Base-by-base conservation (phyloP, 2,329 filamentous ascomycete species). In the Fusarium udum region DNA sequence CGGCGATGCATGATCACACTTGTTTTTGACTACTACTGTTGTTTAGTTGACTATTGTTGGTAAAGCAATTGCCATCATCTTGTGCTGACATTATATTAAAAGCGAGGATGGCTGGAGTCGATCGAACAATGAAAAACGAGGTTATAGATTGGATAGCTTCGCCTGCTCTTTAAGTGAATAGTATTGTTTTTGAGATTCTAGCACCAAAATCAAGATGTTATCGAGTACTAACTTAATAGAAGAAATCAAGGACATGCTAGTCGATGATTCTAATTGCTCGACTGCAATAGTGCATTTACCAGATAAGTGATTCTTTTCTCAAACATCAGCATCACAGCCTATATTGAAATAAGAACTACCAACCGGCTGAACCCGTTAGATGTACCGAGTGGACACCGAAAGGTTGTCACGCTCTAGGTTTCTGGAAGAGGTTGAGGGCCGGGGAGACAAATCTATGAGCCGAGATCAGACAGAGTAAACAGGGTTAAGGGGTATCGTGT, bases 121-220 rank as follows among this genome's bases (percentile, higher is more conserved):
- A 53, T 63, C 42, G 55, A 73, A 67, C n/a, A 66, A 61, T 60
- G 61, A 73, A 75, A 75, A 73, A 63, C 43, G 51, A 74, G 66
- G 66, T 69, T 59, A 70, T 76, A 76, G 75, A 77, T 62, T 69
- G 59, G 66, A 71, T 53, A 67, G 69, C 52, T 32, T 67, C 31
- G 61, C 49, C 34, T 75, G 62, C 57, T 56, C 46, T 48, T 48
- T 32, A 52, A 61, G 39, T 45, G 60, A 65, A 49, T 40, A 20
- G 48, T 37, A 52, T 24, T 45, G 18, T 37, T 36, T 52, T 26
- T 63, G 18, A 16, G 65, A 46, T 55, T 57, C 46, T 63, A 58
- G 61, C 57, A 69, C 55, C 14, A 28, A 53, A 51, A 42, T 67
- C 68, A 69, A 78, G 67, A 77, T 62, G 39, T 26, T 43, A 34